Evolutionary conservation across 2,329 filamentous ascomycete genomes (phyloP), one percentile per base, ranked within the genome.

Genomic region (Trichoderma hamatum): DNA sequence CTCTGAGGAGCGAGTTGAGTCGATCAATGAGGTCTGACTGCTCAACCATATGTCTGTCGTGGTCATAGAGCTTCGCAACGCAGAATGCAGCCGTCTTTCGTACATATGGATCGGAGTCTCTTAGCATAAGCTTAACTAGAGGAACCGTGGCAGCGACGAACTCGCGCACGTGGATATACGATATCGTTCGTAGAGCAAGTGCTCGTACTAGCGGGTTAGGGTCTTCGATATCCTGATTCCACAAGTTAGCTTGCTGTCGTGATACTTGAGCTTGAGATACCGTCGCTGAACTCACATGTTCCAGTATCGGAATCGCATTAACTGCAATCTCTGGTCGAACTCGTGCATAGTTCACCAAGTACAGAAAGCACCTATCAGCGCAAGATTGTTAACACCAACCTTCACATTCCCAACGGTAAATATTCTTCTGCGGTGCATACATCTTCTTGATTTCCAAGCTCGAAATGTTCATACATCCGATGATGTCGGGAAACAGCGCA

Each of bases 391-490:
- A 67, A 26, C n/a, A 58, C 39, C 6, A 19, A 4, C 28, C n/a
- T 26, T 30, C 5, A 30, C 4, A 28, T 43, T 26, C n/a, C n/a
- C 28, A 4, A 9, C 19, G 4, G 2, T 19, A 56, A 1, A n/a
- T 21, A n/a, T 32, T 21, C 10, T 10, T 13, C 36, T 11, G 21
- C 51, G 11, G 16, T 52, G 78, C 88, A 74, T 84, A 97, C 96
- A 99, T 99, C 86, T 99, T 99, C 88, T 99, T 99, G 82, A 99
- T 97, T 82, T 99, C 96, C 79, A 99, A 83, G 76, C 92, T 97
- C 64, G 90, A 91, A 71, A 99, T 92, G 75, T 92, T 89, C 96
- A 99, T 99, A 84, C 95, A 98, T 72, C 86, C 90, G 74, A 99
- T 92, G 70, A 99, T 92, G 78, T 99, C 96, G 21, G 95, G 94